These are phyloP conservation scores for Aspergillus sp. DNA, from an alignment of 2,329 filamentous ascomycete species.

Conservation along the genomic window DNA sequence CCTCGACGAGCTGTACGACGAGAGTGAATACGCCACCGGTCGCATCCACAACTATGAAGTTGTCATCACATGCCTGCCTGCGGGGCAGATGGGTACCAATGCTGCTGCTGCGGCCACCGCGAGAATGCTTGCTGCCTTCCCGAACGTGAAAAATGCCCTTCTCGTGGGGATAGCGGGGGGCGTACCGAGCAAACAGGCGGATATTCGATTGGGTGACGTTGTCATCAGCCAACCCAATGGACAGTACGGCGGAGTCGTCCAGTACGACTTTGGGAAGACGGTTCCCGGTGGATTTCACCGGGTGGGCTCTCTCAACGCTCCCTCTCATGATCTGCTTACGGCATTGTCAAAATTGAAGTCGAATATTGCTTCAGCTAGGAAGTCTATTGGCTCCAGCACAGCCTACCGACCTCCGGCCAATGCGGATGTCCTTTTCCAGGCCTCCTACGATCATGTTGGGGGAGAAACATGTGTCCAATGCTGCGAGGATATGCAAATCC, in stretches of 20 bases:
- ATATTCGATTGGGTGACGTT: slow-evolving; percentile 5
- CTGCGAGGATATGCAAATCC: background rate
- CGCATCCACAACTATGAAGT: slow-evolving; percentile 4
- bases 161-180: background rate
- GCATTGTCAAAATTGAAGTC: background rate
- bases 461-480: background rate
- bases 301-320: background rate
- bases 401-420: no score
- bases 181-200: background rate
- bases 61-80: background rate
- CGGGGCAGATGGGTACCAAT: background rate
- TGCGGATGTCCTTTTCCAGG: background rate
- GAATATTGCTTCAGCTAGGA: background rate
- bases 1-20: slow-evolving; percentile 6
- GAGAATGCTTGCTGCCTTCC: background rate
- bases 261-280: slow-evolving; percentile 11
- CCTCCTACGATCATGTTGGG: background rate
- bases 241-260: slow-evolving; percentile 3
- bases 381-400: background rate
- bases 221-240: background rate
- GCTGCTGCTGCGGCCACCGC: background rate
- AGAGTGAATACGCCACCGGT: background rate
- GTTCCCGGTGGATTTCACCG: slow-evolving; percentile 1
- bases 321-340: background rate
- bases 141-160: background rate